phyloP scores from a whole-genome alignment of 495 filamentous ascomycete species.

The Pseudotulostoma volvatum region DNA sequence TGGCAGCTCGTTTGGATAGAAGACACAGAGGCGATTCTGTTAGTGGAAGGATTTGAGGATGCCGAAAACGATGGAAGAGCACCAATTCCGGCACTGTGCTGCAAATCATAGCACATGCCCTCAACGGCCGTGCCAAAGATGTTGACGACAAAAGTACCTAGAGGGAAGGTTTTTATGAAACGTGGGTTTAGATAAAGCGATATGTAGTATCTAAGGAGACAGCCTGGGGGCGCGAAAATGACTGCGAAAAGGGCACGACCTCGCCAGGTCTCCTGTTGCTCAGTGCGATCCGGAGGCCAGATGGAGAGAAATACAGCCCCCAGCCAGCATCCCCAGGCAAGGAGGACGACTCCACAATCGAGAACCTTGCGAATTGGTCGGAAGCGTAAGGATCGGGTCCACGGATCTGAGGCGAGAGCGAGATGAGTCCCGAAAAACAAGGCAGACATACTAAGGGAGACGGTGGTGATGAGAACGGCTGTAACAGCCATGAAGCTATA shows the following conservation, averaged over 20 bases:
- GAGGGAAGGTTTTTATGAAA: constrained; percentile 54
- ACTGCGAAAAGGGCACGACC: constrained; percentile 58
- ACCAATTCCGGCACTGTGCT: constrained; percentile 33
- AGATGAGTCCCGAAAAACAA: constrained; percentile 64
- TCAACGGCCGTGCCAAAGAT: constrained; percentile 51
- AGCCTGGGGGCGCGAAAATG: constrained; percentile 75
- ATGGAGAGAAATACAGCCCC: constrained; percentile 60
- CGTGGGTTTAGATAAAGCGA: constrained; percentile 51
- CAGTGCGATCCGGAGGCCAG: constrained; percentile 49
- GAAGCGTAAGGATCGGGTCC: constrained; percentile 43
- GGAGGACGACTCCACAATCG: constrained; percentile 42
- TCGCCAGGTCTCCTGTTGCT: constrained; percentile 47
- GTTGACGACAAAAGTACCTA: constrained; percentile 83
- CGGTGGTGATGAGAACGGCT: constrained; percentile 48
- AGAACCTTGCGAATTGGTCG: constrained; percentile 38
- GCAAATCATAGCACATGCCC: constrained; percentile 57
- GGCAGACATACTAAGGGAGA: constrained; percentile 50
- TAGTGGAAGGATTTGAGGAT: not conserved
- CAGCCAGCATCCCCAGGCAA: constrained; percentile 62
- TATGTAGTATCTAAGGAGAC: constrained; percentile 54
- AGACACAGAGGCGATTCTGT: not conserved
- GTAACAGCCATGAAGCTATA: constrained; percentile 70
- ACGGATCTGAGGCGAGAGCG: constrained; percentile 42
- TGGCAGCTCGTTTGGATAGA: constrained; percentile 40
- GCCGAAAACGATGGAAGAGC: constrained; percentile 1